Percentiles rank a stretch among this genome's conserved stretches.
phyloP scores from a whole-genome alignment of 169 alveolate genomes.

The Plasmodium cynomolgi region DNA sequence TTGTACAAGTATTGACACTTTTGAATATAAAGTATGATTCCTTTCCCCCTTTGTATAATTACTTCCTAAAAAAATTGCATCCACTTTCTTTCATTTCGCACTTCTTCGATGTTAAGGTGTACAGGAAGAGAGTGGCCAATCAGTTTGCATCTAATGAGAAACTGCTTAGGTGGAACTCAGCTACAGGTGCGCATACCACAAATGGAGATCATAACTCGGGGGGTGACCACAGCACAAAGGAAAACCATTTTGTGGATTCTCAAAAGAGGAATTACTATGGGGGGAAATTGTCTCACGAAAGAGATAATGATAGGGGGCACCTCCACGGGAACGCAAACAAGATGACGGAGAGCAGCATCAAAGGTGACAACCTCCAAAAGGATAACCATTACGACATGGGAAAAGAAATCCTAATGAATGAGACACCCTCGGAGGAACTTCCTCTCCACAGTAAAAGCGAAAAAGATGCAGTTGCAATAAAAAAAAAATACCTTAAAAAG shows the following conservation, averaged over 20 bases:
- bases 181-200: neutral
- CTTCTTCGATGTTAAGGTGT: slow-evolving; percentile 2
- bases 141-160: neutral
- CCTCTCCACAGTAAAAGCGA: neutral
- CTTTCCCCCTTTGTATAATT: slow-evolving; percentile 21
- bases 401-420: neutral
- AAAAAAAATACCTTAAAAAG: neutral
- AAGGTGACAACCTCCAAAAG: slow-evolving; percentile 8
- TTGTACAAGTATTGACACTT: slow-evolving; percentile 36
- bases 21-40: slow-evolving; percentile 26
- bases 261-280: neutral
- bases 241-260: neutral
- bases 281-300: neutral
- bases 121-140: neutral
- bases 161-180: neutral
- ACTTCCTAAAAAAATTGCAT: slow-evolving; percentile 20
- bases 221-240: neutral
- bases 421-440: neutral
- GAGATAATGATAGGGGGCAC: neutral
- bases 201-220: neutral
- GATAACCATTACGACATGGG: neutral
- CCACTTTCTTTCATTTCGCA: slow-evolving; percentile 24
- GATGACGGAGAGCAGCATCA: neutral
- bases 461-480: neutral
- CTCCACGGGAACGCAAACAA: neutral